phyloP scores from a whole-genome alignment of 2,329 filamentous ascomycete genomes.

The Mycosphaerella sp. region DNA sequence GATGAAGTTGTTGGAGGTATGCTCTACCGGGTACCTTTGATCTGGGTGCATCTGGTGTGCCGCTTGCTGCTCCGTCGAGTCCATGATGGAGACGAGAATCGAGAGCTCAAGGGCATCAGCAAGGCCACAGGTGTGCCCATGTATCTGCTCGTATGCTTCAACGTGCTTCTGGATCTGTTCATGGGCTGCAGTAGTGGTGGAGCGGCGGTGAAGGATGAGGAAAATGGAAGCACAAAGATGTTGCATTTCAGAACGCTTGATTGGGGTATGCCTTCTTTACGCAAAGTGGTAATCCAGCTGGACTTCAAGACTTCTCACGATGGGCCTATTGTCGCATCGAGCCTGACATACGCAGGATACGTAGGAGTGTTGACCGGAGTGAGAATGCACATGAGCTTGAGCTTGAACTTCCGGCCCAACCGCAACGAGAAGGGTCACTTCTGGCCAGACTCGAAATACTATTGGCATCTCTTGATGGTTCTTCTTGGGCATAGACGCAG shows the following conservation, averaged over 20 bases:
- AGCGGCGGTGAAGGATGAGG: conserved; percentile 28
- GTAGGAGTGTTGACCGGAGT: conserved; percentile 49
- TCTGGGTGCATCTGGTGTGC: conserved; percentile 35
- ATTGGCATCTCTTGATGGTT: conserved; percentile 47
- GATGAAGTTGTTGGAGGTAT: conserved; percentile 43
- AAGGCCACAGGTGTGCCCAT: conserved; percentile 47
- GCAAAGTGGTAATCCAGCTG: conserved; percentile 37
- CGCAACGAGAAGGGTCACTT: conserved; percentile 38
- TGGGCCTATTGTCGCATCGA: conserved; percentile 41
- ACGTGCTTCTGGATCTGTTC: conserved; percentile 56
- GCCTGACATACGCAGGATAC: conserved; percentile 48
- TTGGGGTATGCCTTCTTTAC: conserved; percentile 42
- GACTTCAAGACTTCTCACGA: conserved; percentile 34
- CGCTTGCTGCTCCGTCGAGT: conserved; percentile 47
- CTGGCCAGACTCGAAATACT: conserved; percentile 38
- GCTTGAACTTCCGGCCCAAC: conserved; percentile 47
- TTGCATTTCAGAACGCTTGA: conserved; percentile 51
- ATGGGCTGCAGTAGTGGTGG: conserved; percentile 60
- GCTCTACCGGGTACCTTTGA: conserved; percentile 27
- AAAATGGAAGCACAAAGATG: conserved; percentile 34
- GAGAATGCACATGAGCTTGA: conserved; percentile 42
- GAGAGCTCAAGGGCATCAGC: conserved; percentile 55
- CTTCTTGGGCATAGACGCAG: conserved; percentile 50
- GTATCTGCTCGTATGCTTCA: conserved; percentile 56
- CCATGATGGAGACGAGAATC: conserved; percentile 51